Evolutionary conservation across 208 protist genomes (phyloP), one percentile per base, ranked within the genome.

Genomic region (Acanthamoeba healyi): DNA sequence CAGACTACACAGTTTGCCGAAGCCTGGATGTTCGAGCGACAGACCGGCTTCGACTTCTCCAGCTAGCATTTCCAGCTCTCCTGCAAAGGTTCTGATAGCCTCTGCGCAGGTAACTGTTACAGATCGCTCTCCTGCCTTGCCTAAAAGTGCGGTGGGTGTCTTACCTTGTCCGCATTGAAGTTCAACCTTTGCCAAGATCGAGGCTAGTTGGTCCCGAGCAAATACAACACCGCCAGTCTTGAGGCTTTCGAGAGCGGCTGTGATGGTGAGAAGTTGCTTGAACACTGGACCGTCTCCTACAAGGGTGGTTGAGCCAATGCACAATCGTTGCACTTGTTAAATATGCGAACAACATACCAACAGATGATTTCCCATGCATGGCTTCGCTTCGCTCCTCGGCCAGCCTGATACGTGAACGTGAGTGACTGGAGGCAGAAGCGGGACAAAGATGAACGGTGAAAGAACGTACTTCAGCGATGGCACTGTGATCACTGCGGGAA

Each of bases 1-100:
- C 22, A 58, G 26, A 14, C 26, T 10, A 22, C 40, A 61, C 32
- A 86, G 44, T 44, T 86, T 49, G 46, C 77, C 32, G 14, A 86
- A 58, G 5, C 77, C 77, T 15, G 77, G 77, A n/a, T 86, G 77
- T 17, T 86, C 77, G 1, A 58, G n/a, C 44, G 38, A 19, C 9
- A 86, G 77, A 38, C 77, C 77, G 44, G 77, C 77, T 26, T 86
- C 77, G 9, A 86, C 77, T 58, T 86, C 77, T 10, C 77, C 77
- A 17, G 77, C 77, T 9, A 86, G 44, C 44, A 86, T 58, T 61
- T 86, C 77, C 7, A 86, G 38, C 46, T 86, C 77, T 40, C 77
- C 77, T 1, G 32, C 19, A 38, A 86, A 58, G 19, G 24, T 26
- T 7, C 44, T 26, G 9, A 86, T 4, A 22, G 34, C 42, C 4